Conservation (phyloP, 208 protist species). For the Herpetomonas muscarum region DNA sequence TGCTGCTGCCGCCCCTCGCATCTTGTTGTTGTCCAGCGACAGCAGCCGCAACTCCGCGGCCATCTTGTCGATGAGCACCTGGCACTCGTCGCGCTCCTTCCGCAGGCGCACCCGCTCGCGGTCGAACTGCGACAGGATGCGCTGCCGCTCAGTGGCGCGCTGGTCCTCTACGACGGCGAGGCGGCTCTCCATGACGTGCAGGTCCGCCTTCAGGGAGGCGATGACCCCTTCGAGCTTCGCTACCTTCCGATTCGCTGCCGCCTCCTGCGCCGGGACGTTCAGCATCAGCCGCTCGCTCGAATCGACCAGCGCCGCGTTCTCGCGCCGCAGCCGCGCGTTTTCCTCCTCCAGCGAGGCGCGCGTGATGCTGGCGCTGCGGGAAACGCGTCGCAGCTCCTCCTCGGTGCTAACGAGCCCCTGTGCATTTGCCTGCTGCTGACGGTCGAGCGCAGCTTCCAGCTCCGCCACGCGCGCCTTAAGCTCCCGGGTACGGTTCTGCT, state of each 20-base stretch:
- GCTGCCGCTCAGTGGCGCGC: slow-evolving; percentile 40
- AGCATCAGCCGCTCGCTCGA: slow-evolving; percentile 7
- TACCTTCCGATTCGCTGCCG: slow-evolving; percentile 23
- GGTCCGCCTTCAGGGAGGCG: slow-evolving; percentile 26
- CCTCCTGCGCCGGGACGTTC: not conserved
- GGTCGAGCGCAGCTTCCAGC: slow-evolving; percentile 12
- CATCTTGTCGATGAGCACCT: slow-evolving; percentile 46
- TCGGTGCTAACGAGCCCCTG: slow-evolving; percentile 7
- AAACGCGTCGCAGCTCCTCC: slow-evolving; percentile 20
- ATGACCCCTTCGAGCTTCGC: slow-evolving; percentile 32
- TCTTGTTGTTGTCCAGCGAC: slow-evolving; percentile 15
- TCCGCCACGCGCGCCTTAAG: slow-evolving; percentile 20
- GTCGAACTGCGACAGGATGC: slow-evolving; percentile 38
- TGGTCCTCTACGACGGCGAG: slow-evolving; percentile 32
- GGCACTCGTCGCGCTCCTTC: slow-evolving; percentile 52
- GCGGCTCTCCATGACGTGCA: slow-evolving; percentile 47
- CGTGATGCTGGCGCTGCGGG: slow-evolving; percentile 7
- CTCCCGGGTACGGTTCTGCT: slow-evolving; percentile 20
- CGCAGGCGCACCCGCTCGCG: slow-evolving; percentile 35
- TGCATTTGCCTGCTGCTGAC: slow-evolving; percentile 6
- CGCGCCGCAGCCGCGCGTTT: slow-evolving; percentile 13
- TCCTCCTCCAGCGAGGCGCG: slow-evolving; percentile 17
- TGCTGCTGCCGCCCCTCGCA: slow-evolving; percentile 3
- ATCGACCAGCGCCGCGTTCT: slow-evolving; percentile 14
- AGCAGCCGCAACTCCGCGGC: slow-evolving; percentile 39